Percentiles rank a stretch among this genome's conserved stretches.
phyloP scores from a whole-genome alignment of 345 rosid species.

The Psidium friedrichsthalianum region DNA sequence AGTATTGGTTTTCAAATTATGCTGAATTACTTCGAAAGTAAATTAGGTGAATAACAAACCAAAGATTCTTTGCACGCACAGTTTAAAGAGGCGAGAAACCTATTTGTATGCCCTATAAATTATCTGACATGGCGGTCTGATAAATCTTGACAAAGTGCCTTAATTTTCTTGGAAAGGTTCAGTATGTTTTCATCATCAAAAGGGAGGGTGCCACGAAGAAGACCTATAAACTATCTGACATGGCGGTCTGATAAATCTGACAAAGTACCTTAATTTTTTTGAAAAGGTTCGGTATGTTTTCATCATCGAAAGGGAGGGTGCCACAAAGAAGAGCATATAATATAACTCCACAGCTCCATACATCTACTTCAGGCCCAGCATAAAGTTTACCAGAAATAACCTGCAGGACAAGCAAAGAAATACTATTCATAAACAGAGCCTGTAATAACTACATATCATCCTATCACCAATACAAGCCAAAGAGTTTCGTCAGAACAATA shows the following conservation, averaged over 20 bases:
- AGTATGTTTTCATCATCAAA: conserved; percentile 98
- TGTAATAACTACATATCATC: not conserved
- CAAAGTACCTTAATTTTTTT: conserved; percentile 79
- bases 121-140: not conserved
- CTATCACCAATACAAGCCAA: not conserved
- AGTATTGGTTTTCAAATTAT: not conserved
- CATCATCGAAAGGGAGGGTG: conserved; percentile 95
- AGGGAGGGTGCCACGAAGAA: conserved; percentile 95
- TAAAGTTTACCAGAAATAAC: conserved; percentile 93
- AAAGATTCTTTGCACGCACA: not conserved
- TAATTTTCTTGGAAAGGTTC: conserved; percentile 87
- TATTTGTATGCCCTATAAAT: not conserved
- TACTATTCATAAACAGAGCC: not conserved
- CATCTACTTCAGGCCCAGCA: conserved; percentile 99
- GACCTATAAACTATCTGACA: conserved; percentile 2
- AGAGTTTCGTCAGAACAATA: not conserved
- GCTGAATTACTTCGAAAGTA: not conserved
- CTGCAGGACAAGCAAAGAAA: conserved; percentile 19
- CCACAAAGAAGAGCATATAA: conserved; percentile 98
- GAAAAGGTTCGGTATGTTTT: conserved; percentile 90
- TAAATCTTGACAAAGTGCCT: conserved; percentile 26
- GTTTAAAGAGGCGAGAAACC: not conserved
- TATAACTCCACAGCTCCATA: conserved; percentile 99
- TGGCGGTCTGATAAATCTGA: not conserved
- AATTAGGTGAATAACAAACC: not conserved